These are phyloP conservation scores for Skeletonema costatum DNA, from an alignment of 108 stramenopile species.

Conservation along the genomic window DNA sequence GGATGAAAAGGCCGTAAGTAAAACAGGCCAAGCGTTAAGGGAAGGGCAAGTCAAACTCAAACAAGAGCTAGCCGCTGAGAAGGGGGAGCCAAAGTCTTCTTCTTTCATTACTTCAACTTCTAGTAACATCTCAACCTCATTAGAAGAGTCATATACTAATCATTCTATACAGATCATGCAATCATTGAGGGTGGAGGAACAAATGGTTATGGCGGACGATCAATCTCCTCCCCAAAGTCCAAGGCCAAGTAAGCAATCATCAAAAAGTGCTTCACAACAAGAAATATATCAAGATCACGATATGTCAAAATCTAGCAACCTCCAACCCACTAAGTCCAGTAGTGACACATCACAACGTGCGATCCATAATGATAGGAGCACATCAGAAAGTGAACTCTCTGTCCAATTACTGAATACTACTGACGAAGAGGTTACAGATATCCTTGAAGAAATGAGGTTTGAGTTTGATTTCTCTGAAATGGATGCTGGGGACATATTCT, in stretches of 20 bases:
- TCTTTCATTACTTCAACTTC: neutral
- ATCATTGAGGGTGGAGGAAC: neutral
- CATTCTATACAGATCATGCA: neutral
- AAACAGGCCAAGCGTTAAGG: slow-evolving; percentile 85
- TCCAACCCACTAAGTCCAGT: neutral
- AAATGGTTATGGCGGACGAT: neutral
- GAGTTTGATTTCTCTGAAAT: slow-evolving; percentile 1
- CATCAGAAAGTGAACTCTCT: neutral
- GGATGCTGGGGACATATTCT: neutral
- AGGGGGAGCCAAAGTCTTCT: neutral
- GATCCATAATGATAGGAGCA: neutral
- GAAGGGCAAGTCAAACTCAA: slow-evolving; percentile 75
- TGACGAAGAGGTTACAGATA: slow-evolving; percentile 67
- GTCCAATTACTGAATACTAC: slow-evolving; percentile 22
- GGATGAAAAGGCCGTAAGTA: slow-evolving; percentile 83
- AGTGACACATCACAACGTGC: neutral
- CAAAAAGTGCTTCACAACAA: neutral
- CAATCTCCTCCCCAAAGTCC: neutral
- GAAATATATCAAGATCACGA: neutral
- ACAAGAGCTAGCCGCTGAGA: neutral
- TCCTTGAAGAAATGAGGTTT: slow-evolving; percentile 50
- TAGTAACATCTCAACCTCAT: neutral
- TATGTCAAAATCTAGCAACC: neutral
- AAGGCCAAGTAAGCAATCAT: neutral
- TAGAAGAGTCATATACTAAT: neutral